Conservation (phyloP, 1,139 yeast species). For the Hyphopichia khmerensis region DNA sequence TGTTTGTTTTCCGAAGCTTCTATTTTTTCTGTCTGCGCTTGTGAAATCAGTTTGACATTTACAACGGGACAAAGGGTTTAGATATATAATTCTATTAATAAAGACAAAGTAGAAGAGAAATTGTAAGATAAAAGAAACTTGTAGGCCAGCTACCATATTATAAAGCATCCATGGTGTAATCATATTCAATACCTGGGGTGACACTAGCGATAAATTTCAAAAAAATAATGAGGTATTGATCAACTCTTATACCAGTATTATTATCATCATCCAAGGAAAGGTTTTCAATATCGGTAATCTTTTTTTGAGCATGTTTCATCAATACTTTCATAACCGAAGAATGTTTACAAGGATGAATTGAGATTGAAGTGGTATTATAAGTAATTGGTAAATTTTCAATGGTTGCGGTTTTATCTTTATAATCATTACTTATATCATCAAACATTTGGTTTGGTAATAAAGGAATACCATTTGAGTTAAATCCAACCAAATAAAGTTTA, state of each 20-base stretch:
- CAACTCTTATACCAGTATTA: conserved; percentile 65
- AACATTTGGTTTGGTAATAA: conserved; percentile 87
- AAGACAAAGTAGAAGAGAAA: too few relatives aligned
- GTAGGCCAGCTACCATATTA: conserved; percentile 17
- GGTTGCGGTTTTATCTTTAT: conserved; percentile 93
- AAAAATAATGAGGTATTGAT: conserved; percentile 85
- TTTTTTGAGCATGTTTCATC: conserved; percentile 53
- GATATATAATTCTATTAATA: too few relatives aligned
- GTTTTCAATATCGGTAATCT: conserved; percentile 30
- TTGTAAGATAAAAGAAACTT: background rate
- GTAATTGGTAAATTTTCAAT: conserved; percentile 90
- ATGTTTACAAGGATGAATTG: conserved; percentile 96
- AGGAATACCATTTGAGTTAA: conserved; percentile 80
- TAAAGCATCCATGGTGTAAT: conserved; percentile 90
- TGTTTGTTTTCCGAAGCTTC: too few relatives aligned
- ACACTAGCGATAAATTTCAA: conserved; percentile 94
- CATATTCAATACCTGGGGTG: conserved; percentile 96
- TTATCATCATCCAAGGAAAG: conserved; percentile 45
- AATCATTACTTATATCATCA: conserved; percentile 89
- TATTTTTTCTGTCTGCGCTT: too few relatives aligned
- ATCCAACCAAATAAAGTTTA: conserved; percentile 88
- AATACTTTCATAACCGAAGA: conserved; percentile 91
- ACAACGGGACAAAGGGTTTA: too few relatives aligned
- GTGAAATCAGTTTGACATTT: too few relatives aligned
- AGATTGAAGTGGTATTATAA: conserved; percentile 74